phyloP scores from a whole-genome alignment of 805 yeast species.

The Yamadazyma tumulicola region DNA sequence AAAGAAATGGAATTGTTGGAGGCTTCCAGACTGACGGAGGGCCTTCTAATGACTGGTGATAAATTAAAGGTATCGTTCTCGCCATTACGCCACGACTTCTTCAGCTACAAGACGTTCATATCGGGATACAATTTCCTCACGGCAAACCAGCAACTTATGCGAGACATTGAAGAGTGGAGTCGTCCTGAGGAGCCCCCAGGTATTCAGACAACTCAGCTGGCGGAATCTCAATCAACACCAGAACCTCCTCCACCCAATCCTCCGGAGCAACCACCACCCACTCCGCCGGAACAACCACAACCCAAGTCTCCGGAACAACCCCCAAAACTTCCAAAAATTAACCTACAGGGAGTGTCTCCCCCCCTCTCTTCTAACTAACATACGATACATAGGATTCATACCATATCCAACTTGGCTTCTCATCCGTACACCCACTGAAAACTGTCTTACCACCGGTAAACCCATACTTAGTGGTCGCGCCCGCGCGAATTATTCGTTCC shows the following conservation, averaged over 20 bases:
- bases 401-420: too few species aligned
- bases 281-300: conserved; percentile 1
- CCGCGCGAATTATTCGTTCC: conserved; percentile 6
- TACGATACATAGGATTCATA: too few species aligned
- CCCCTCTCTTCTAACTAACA: too few species aligned
- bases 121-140: conserved; percentile 8
- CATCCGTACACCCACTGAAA: too few species aligned
- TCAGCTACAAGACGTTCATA: conserved; percentile 10
- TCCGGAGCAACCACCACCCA: too few species aligned
- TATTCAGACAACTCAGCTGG: neutral
- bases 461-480: too few species aligned
- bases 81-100: conserved; percentile 20
- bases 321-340: too few species aligned
- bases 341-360: too few species aligned
- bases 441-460: too few species aligned
- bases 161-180: conserved; percentile 2
- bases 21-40: conserved; percentile 18
- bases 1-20: conserved; percentile 21
- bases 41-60: conserved; percentile 12
- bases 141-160: conserved; percentile 2
- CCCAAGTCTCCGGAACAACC: neutral
- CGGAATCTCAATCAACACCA: neutral
- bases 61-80: conserved; percentile 6
- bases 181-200: neutral
- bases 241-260: conserved; percentile 1